Percentiles rank a stretch among this genome's conserved stretches.
Evolutionary conservation across 306 rosid genomes (phyloP).

Genomic region (Prunus mira): DNA sequence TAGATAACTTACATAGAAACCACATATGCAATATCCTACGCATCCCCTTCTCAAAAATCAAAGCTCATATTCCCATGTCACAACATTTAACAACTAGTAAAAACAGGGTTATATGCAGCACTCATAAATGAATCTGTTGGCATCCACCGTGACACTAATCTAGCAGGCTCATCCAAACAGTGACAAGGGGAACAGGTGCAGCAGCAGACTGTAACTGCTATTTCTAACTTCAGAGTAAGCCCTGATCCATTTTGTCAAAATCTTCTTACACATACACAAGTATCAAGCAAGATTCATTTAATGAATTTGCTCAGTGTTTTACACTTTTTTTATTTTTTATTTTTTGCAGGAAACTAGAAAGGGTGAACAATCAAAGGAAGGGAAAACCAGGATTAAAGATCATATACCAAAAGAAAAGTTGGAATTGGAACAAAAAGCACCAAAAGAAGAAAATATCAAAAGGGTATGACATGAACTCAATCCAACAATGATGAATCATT

Average conservation of each 20-base stretch:
- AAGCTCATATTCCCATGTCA: background rate
- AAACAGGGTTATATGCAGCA: background rate
- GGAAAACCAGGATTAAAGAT: background rate
- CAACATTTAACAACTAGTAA: background rate
- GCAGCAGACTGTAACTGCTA: too few species aligned
- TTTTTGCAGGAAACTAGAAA: background rate
- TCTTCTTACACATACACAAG: too few species aligned
- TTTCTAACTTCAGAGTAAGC: too few species aligned
- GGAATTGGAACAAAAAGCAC: background rate
- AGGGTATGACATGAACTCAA: too few species aligned
- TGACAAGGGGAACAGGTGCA: too few species aligned
- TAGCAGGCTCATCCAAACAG: too few species aligned
- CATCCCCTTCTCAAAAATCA: background rate
- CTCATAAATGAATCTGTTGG: slow-evolving; percentile 1
- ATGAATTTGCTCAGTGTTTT: too few species aligned
- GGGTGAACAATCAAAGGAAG: background rate
- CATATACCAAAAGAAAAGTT: background rate
- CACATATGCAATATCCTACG: background rate
- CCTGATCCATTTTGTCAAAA: too few species aligned
- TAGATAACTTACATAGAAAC: background rate
- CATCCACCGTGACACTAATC: background rate
- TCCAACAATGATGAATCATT: too few species aligned
- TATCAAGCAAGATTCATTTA: too few species aligned
- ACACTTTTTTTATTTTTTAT: too few species aligned
- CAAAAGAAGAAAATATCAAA: too few species aligned